Base-by-base conservation (phyloP, 805 yeast species). In the Spathaspora boniae region DNA sequence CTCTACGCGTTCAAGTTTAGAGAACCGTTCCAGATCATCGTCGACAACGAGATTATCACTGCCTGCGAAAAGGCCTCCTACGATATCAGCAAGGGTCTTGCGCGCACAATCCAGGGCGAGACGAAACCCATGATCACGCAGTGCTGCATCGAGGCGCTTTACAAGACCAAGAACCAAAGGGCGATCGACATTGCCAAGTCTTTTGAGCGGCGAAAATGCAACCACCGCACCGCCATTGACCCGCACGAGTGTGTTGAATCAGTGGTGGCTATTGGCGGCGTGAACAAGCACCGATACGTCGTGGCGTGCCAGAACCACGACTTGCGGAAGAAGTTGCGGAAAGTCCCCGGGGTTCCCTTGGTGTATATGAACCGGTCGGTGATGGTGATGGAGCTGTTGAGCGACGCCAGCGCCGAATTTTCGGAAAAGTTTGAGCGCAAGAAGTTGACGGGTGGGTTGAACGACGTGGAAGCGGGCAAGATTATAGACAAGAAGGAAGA, bases 351-450 rank as follows among this genome's bases (percentile, higher is more conserved):
- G 9, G 83, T 87, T 1, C 98, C 98, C 1, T 59, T 93, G 45
- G 66, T 91, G 7, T 89, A 84, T 56, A 79, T 93, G 77, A 81
- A 84, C 51, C 72, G 96, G 42, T 78, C 96, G 1, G 98, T 93
- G 12, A 86, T 93, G 91, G 80, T 93, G 18, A 79, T 93, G 93
- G 98, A 93, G 60, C 96, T 97, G 6, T 64, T 88, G 46, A 84
- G 95, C 34, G 74, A 72, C 25, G 85, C 86, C 5, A 82, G 91
- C 28, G 46, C 54, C 11, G 49, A 47, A 22, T 59, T 45, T 20
- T 55, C 69, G 2, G 46, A 52, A n/a, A 47, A 58, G 19, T 64
- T 71, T 26, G 98, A 93, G 58, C 55, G 63, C 1, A 67, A 70
- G 29, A 93, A 93, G 51, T 67, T 93, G 34, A 76, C 76, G 3